Conservation (phyloP, 805 yeast species). For the Pichia phayaonensis region DNA sequence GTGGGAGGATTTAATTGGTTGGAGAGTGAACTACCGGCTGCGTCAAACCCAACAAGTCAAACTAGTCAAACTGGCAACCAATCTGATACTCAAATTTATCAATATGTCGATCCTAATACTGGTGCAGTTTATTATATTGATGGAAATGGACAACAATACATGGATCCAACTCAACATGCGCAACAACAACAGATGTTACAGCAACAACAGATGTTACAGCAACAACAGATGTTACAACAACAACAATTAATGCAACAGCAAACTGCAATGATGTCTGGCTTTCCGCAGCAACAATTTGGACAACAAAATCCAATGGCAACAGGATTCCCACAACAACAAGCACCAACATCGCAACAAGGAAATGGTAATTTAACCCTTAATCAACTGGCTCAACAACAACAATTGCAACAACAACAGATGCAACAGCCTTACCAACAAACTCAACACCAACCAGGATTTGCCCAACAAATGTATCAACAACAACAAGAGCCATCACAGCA, state of each 20-base stretch:
- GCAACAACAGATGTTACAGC: conserved; percentile 22
- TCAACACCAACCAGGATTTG: conserved; percentile 10
- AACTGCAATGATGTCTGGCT: conserved; percentile 17
- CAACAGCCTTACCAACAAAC: conserved; percentile 8
- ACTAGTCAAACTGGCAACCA: conserved; percentile 31
- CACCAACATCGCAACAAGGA: neutral
- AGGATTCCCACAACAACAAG: conserved; percentile 2
- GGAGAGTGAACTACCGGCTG: conserved; percentile 13
- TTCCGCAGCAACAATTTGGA: conserved; percentile 13
- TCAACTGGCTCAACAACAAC: conserved; percentile 9
- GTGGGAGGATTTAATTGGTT: conserved; percentile 32
- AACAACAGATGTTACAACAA: conserved; percentile 17
- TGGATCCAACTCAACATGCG: conserved; percentile 36
- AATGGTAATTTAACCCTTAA: neutral
- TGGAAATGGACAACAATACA: conserved; percentile 56
- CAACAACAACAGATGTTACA: conserved; percentile 22
- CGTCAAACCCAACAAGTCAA: conserved; percentile 16
- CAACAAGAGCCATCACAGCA: conserved; percentile 12
- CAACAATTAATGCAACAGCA: conserved; percentile 25
- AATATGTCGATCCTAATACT: conserved; percentile 53
- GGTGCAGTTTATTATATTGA: conserved; percentile 64
- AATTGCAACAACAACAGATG: conserved; percentile 12
- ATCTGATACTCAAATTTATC: neutral
- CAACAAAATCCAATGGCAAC: conserved; percentile 14
- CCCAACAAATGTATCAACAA: neutral